Base-by-base conservation (phyloP, 139 green algal genomes). In the Micromonas commoda region DNA sequence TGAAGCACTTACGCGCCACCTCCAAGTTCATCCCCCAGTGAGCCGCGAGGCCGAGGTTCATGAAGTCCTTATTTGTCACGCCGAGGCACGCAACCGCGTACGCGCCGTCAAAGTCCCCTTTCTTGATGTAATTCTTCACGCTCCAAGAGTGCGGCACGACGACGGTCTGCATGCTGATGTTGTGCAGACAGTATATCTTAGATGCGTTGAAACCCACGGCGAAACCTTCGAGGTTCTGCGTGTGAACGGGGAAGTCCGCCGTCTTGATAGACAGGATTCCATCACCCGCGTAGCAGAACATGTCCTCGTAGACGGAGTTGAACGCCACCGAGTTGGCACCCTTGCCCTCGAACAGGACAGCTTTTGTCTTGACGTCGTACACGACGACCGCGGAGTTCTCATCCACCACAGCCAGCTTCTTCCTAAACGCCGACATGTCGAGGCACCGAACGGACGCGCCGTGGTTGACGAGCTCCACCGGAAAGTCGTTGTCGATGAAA, bases 151-250 rank as follows among this genome's bases (percentile, higher is more conserved):
- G 89, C 2, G 91, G 88, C 68, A 96, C 87, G 39, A 93, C 89
- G 52, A 94, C 89, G 23, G 89, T 92, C 81, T 89, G 82, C 89
- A 96, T 90, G 79, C 33, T 82, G 29, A 87, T 77, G 39, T 89
- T 88, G 79, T 93, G 89, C 67, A 94, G 84, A 82, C 89, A 95
- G 81, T 91, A 94, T 29, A 94, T 84, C 81, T 92, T 92, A 69
- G 83, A 91, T 35, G 86, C 87, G 81, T 89, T 88, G 84, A 91
- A 91, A 34, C 87, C 87, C 38, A 91, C 85, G 65, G 91, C 87
- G 80, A 90, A 91, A 69, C 87, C 87, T 78, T 93, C 85, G 78
- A 95, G 82, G 81, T 91, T 91, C 81, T 94, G 88, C 65, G 86
- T 82, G 81, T 92, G 87, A 68, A 90, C 68, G 19, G 89, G 87